Evolutionary conservation across 257 asterid genomes (phyloP).

Genomic region (Cynanchum wilfordii): DNA sequence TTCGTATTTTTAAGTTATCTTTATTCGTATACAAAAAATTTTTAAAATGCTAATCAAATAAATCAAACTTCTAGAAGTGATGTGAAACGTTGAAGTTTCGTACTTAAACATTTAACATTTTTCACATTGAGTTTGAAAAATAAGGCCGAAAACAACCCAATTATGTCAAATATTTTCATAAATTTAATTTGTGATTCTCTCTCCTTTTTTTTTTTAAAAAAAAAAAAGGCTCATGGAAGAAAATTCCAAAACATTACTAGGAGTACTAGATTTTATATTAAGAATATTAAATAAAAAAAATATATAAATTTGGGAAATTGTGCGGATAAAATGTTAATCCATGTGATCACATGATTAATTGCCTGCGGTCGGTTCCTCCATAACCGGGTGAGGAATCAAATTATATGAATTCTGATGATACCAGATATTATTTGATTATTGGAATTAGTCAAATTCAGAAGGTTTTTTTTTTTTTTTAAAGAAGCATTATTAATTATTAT

Average conservation of each 20-base stretch:
- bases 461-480: too few species aligned
- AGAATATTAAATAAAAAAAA: background rate
- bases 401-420: background rate
- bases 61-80: background rate
- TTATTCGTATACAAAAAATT: too few species aligned
- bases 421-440: background rate
- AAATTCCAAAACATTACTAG: background rate
- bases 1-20: too few species aligned
- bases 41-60: too few species aligned
- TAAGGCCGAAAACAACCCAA: background rate
- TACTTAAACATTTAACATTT: background rate
- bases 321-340: background rate
- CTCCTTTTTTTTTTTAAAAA: background rate
- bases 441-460: background rate
- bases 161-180: background rate
- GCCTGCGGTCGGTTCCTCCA: constrained; percentile 5
- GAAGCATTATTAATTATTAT: too few species aligned
- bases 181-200: background rate
- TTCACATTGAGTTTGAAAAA: too few species aligned
- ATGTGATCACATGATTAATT: constrained; percentile 7
- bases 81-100: background rate
- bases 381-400: background rate
- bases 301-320: background rate
- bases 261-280: too few species aligned
- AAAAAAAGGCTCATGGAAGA: background rate